Conservation (phyloP, 2,329 filamentous ascomycete genomes). For the Emergomyces orientalis region DNA sequence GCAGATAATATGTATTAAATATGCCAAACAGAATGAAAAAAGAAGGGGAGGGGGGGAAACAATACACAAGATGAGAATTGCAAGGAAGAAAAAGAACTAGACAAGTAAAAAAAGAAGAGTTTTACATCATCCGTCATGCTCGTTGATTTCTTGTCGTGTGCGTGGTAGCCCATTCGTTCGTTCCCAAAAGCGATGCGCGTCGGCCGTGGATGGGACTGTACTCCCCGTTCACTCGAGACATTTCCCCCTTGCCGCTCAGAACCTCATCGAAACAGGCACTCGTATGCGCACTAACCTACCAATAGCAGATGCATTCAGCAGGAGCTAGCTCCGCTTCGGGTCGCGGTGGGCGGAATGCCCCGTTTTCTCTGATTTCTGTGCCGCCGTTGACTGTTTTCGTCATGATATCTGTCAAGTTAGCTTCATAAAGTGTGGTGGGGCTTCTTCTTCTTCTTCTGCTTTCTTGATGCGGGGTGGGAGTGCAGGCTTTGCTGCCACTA, state of each 20-base stretch:
- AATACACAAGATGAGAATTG: neutral
- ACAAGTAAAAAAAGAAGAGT: neutral
- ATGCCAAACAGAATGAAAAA: neutral
- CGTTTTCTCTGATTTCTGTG: neutral
- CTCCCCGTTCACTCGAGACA: too few species aligned
- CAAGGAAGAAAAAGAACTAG: too few species aligned
- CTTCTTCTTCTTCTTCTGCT: too few species aligned
- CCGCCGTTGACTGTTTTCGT: neutral
- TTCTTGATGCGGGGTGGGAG: neutral
- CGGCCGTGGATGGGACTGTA: too few species aligned
- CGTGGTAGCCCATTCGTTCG: neutral
- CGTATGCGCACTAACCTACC: neutral
- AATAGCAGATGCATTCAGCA: neutral
- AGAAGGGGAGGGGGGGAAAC: neutral
- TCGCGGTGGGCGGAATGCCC: neutral
- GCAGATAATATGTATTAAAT: neutral
- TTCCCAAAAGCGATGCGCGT: neutral
- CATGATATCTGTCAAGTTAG: neutral
- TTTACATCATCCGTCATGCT: neutral
- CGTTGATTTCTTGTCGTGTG: neutral
- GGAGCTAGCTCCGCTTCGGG: neutral
- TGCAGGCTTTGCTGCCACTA: neutral
- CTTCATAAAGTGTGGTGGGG: neutral
- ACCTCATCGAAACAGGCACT: neutral
- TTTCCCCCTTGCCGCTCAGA: neutral